phyloP scores from a whole-genome alignment of 192 early-diverging fungal genomes.

The Thamnidium elegans region DNA sequence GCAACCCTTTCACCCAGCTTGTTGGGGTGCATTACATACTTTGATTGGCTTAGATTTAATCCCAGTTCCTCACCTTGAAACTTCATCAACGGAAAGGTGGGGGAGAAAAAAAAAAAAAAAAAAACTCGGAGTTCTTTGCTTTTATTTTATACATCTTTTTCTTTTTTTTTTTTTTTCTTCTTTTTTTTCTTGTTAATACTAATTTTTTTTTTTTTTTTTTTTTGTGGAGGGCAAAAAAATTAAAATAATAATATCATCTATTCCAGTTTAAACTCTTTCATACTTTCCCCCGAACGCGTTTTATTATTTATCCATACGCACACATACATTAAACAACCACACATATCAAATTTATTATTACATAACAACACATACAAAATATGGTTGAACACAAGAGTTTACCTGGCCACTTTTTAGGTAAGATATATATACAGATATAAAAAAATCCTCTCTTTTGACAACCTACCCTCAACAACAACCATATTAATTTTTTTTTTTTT shows the following conservation, averaged over 20 bases:
- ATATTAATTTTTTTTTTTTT: neutral
- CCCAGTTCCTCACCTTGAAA: conserved; percentile 2
- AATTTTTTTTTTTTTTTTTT: too few species aligned
- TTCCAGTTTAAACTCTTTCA: neutral
- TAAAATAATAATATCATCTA: too few species aligned
- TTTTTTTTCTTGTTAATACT: too few species aligned
- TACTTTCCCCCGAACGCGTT: too few species aligned
- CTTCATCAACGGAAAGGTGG: conserved; percentile 1
- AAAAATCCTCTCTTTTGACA: too few species aligned
- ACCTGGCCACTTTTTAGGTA: conserved; percentile 26
- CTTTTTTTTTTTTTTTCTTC: neutral
- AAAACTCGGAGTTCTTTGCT: conserved; percentile 1
- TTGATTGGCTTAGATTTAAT: conserved; percentile 12
- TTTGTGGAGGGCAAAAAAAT: too few species aligned
- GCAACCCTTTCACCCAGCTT: conserved; percentile 3
- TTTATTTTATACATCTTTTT: conserved; percentile 3
- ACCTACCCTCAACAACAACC: too few species aligned
- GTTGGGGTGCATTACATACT: conserved; percentile 11
- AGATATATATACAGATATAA: too few species aligned
- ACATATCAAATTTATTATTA: neutral
- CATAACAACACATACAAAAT: neutral
- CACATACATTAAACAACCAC: neutral
- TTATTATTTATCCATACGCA: neutral
- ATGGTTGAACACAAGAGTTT: conserved; percentile 1
- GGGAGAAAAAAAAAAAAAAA: conserved; percentile 11